A percentile compares a stretch with the other conserved stretches of the same genome.
Evolutionary conservation across 2,329 filamentous ascomycete genomes (phyloP).

Genomic region (Lojkania enalia): DNA sequence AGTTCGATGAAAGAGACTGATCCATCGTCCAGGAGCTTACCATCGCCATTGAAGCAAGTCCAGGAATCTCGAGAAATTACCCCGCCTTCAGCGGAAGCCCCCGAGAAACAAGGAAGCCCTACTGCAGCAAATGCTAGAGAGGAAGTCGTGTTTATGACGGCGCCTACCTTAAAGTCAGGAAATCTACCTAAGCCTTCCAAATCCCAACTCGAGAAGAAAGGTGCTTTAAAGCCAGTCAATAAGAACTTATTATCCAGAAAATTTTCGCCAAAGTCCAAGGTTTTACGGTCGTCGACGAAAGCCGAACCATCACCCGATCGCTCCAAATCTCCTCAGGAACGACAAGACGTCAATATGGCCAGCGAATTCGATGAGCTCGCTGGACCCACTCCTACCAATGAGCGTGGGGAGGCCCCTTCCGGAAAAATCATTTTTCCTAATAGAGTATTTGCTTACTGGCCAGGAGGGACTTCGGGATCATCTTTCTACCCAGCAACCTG

Average conservation of each 20-base stretch:
- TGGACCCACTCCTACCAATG: constrained; percentile 16
- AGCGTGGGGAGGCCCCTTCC: constrained; percentile 22
- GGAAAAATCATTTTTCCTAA: constrained; percentile 49
- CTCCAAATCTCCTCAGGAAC: background rate
- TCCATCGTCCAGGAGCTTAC: constrained; percentile 15
- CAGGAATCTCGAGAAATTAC: constrained; percentile 25
- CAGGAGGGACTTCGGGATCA: constrained; percentile 55
- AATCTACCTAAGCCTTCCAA: constrained; percentile 19
- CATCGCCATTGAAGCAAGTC: constrained; percentile 19
- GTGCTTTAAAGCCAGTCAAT: constrained; percentile 34
- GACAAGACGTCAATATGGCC: constrained; percentile 27
- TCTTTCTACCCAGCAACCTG: constrained; percentile 67
- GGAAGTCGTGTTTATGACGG: constrained; percentile 19
- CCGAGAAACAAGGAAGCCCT: constrained; percentile 40
- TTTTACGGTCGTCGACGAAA: no score
- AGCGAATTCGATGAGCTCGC: constrained; percentile 23
- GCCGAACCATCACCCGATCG: background rate
- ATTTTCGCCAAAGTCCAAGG: background rate
- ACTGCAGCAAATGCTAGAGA: constrained; percentile 30
- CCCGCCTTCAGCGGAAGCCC: constrained; percentile 20
- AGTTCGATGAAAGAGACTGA: constrained; percentile 22
- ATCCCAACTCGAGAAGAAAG: constrained; percentile 24
- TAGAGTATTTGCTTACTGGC: constrained; percentile 63
- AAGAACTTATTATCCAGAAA: constrained; percentile 20
- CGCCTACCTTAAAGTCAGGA: constrained; percentile 30